Base-by-base conservation (phyloP, 495 filamentous ascomycete genomes). In the Daldinia loculata region DNA sequence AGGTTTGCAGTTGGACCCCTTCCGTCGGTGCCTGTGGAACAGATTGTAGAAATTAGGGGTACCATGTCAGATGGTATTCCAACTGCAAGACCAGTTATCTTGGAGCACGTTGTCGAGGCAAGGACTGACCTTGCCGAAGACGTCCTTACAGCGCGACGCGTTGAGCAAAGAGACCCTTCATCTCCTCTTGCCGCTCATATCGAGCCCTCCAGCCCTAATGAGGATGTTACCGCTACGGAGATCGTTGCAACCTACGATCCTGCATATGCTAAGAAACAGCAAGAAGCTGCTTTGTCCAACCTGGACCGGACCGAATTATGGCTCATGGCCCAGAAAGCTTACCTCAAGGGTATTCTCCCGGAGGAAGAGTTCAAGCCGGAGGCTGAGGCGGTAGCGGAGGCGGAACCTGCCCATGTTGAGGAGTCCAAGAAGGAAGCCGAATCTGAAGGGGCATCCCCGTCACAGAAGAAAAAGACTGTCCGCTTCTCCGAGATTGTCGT, bases 301-400 rank as follows among this genome's bases (percentile, higher is more conserved):
- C 78, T 93, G 24, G 91, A 94, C 79, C 86, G 92, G 51, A 97
- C 94, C 24, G 89, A 88, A 72, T 79, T 92, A 52, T 97, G 94
- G 94, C 85, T 97, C 32, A 79, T 84, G 66, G 89, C 91, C 7
- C 94, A 97, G 76, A 88, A 85, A n/a, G 81, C 87, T 19, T 95
- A 95, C 68, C 87, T 95, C 65, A 79, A 89, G 22, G 90, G 90
- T 7, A 83, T 95, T n/a, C 9, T 70, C 45, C 70, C 69, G 0
- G 75, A 75, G 27, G 70, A 73, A 12, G 66, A 67, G 51, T 89
- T 87, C 57, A 90, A 91, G 43, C 71, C 78, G 56, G 75, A 74
- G 1, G 62, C 76, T 24, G 78, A 80, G 12, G 39, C 57, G 34
- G 76, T 79, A 63, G 69, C 71, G 56, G 70, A 71, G 41, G 56